Evolutionary conservation across 2,329 filamentous ascomycete genomes (phyloP).

Genomic region (Talaromyces amestolkiae): DNA sequence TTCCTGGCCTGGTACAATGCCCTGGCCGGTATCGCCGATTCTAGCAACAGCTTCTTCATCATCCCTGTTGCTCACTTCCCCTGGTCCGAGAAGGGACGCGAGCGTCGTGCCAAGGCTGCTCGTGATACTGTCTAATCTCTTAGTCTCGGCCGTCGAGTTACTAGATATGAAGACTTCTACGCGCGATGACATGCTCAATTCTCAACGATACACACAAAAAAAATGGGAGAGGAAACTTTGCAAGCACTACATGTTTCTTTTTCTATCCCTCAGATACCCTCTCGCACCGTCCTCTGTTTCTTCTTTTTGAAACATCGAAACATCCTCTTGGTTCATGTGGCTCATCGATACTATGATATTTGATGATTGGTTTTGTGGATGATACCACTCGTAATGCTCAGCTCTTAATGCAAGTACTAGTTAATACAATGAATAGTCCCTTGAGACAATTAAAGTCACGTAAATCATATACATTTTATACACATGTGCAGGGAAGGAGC

Average conservation of each 20-base stretch:
- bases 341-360: slow-evolving; percentile 11
- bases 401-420: neutral
- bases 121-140: slow-evolving; percentile 38
- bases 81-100: slow-evolving; percentile 65
- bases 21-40: slow-evolving; percentile 74
- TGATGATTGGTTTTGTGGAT: neutral
- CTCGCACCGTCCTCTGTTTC: neutral
- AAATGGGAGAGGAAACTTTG: neutral
- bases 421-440: neutral
- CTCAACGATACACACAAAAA: neutral
- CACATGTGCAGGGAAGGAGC: neutral
- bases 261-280: slow-evolving; percentile 3
- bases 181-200: neutral
- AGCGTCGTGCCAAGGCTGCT: slow-evolving; percentile 56
- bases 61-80: slow-evolving; percentile 92
- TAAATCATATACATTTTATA: neutral
- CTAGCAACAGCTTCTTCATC: slow-evolving; percentile 77
- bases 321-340: neutral
- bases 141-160: neutral
- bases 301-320: neutral
- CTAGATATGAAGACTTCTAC: no score
- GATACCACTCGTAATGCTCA: neutral
- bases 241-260: neutral
- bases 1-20: slow-evolving; percentile 88
- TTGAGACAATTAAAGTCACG: no score